A percentile compares a stretch with the other conserved stretches of the same genome.
Conservation (phyloP, 2,329 filamentous ascomycete genomes). For the Sporothrix sp. region DNA sequence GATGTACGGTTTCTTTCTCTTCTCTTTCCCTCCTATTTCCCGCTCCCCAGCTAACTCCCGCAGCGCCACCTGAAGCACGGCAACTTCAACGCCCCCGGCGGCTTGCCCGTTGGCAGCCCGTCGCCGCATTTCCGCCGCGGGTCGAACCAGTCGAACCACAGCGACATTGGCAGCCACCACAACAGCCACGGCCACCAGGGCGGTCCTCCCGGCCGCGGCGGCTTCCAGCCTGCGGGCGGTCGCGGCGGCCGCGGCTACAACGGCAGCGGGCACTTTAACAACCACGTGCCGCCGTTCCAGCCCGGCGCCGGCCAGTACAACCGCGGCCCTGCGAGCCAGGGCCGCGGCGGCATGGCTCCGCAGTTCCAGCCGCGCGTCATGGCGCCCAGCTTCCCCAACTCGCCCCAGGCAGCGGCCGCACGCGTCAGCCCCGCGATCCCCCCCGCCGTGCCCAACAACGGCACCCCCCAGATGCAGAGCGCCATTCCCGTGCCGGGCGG, state of each 20-base stretch:
- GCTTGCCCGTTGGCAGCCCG: slow-evolving; percentile 37
- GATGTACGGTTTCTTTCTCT: slow-evolving; percentile 48
- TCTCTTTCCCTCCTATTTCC: not conserved
- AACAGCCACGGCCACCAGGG: slow-evolving; percentile 57
- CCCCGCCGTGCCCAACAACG: slow-evolving; percentile 48
- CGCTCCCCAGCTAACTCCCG: slow-evolving; percentile 16
- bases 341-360: slow-evolving; percentile 39
- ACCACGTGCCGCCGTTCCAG: slow-evolving; percentile 35
- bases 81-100: slow-evolving; percentile 44
- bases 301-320: slow-evolving; percentile 29
- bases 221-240: slow-evolving; percentile 39
- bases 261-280: slow-evolving; percentile 36
- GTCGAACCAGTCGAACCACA: slow-evolving; percentile 74
- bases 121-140: slow-evolving; percentile 71
- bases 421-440: slow-evolving; percentile 56
- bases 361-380: slow-evolving; percentile 37
- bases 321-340: slow-evolving; percentile 35
- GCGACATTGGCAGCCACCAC: slow-evolving; percentile 57
- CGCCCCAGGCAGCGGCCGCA: slow-evolving; percentile 46
- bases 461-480: slow-evolving; percentile 58
- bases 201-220: slow-evolving; percentile 50
- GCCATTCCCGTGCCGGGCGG: slow-evolving; percentile 41
- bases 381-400: slow-evolving; percentile 43
- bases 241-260: slow-evolving; percentile 41
- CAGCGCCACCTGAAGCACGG: slow-evolving; percentile 59